phyloP scores from a whole-genome alignment of 1,284 basidiomycete species.

The Ganoderma resinaceum region DNA sequence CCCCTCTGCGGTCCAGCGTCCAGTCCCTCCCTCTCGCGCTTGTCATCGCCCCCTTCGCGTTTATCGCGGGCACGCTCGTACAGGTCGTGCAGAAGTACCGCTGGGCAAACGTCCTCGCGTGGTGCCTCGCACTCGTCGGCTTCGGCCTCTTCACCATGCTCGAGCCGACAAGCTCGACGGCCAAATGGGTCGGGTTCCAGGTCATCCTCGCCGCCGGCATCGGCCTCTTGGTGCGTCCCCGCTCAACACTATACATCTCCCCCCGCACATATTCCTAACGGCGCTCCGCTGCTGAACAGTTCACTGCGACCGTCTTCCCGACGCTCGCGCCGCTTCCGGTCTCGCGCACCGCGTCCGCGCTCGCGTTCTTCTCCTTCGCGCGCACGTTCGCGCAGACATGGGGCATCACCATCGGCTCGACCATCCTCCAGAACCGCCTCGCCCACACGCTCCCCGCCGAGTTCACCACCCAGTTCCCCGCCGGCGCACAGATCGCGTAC shows the following conservation, averaged over 20 bases:
- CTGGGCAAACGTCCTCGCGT: constrained; percentile 36
- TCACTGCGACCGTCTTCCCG: constrained; percentile 34
- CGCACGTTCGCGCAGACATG: constrained; percentile 40
- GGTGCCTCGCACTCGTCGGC: constrained; percentile 39
- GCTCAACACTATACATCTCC: too few species aligned
- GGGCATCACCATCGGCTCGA: constrained; percentile 27
- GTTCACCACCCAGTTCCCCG: constrained; percentile 28
- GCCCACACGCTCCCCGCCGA: constrained; percentile 14
- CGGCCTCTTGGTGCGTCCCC: constrained; percentile 15
- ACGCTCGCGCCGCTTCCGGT: constrained; percentile 45
- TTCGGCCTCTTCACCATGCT: constrained; percentile 38
- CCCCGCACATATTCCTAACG: too few species aligned
- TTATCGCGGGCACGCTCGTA: constrained; percentile 35
- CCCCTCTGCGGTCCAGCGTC: constrained; percentile 12
- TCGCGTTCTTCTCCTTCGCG: constrained; percentile 45
- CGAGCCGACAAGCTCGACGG: constrained; percentile 33
- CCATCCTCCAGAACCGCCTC: constrained; percentile 31
- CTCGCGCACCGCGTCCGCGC: constrained; percentile 40
- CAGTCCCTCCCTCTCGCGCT: constrained; percentile 26
- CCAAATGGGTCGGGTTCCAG: constrained; percentile 41
- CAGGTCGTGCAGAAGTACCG: constrained; percentile 36
- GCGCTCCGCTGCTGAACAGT: too few species aligned
- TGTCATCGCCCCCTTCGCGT: constrained; percentile 33
- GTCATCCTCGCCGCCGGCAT: constrained; percentile 15
- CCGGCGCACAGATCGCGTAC: constrained; percentile 37